Base-by-base conservation (phyloP, 192 early-diverging fungal species). In the Rhizoclosmatium sp. region DNA sequence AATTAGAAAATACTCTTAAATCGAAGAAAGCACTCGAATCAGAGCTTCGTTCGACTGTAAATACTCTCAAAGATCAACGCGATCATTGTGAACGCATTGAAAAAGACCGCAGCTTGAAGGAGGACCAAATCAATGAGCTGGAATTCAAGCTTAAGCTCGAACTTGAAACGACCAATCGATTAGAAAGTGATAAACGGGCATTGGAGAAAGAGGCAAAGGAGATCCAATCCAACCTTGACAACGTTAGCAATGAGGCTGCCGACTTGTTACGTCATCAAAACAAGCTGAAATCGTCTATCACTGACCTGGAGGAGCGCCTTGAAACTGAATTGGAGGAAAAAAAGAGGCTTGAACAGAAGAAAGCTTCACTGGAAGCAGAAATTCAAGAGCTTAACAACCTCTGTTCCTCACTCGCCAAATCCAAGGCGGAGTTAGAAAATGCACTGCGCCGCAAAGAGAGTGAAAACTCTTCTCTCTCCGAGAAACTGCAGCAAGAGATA, bases 51-150 rank as follows among this genome's bases (percentile, higher is more conserved):
- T 62, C 41, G 12, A 75, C 85, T 16, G 42, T 67, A 45, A 82
- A 79, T 9, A 68, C 78, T 62, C 69, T 89, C 41, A 64, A 47
- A 7, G 71, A 78, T n/a, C 84, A 86, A 47, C 58, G 62, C 44
- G 66, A 79, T 1, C 77, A 70, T 41, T 46, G 83, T 21, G 90
- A 90, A 46, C 75, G 86, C 4, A 76, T 89, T 54, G 88, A 90
- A 76, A 91, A 89, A 65, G 90, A 91, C 56, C 87, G 89, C 31
- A 46, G 23, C 14, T 46, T 69, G 19, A 86, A 85, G 41, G 90
- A 91, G 21, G 78, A 84, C 45, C 82, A 82, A 41, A 78, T 91
- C 69, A 81, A 82, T 64, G 81, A 89, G 45, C 76, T 91, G 3
- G 84, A 91, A 64, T 84, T 78, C 14, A 85, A 91, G 47, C n/a